These are phyloP conservation scores for Pythium volutum DNA, from an alignment of 352 stramenopile genomes.

Conservation along the genomic window DNA sequence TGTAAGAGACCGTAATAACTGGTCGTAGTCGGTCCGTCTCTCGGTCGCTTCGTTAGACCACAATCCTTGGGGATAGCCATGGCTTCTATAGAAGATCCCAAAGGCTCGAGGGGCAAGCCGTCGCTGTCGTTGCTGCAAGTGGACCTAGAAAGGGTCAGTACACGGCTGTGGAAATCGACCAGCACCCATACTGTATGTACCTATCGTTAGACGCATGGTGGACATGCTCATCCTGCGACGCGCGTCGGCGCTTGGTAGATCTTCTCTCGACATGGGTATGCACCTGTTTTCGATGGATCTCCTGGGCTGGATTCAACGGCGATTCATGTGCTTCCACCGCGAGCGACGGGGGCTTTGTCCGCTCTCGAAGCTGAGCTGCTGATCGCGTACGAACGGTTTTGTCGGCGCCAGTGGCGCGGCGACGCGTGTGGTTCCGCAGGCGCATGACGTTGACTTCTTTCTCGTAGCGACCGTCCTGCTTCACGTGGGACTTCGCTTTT, in stretches of 20 bases:
- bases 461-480: no score
- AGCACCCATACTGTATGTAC: not conserved
- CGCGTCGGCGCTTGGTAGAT: not conserved
- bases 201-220: not conserved
- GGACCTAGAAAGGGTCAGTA: no score
- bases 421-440: conserved; percentile 17
- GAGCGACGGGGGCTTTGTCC: not conserved
- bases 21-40: not conserved
- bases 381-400: not conserved
- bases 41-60: not conserved
- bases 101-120: no score
- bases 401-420: not conserved
- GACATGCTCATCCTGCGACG: not conserved
- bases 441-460: conserved; percentile 8
- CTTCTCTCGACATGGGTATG: not conserved
- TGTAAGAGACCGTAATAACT: conserved; percentile 38
- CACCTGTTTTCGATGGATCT: not conserved
- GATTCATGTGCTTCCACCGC: conserved; percentile 1
- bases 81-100: no score
- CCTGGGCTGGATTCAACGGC: not conserved
- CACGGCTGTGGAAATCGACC: no score
- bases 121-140: no score
- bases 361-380: no score
- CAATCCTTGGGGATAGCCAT: not conserved
- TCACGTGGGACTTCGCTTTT: not conserved